Base-by-base conservation (phyloP, 2,329 filamentous ascomycete species). In the Septoria linicola region DNA sequence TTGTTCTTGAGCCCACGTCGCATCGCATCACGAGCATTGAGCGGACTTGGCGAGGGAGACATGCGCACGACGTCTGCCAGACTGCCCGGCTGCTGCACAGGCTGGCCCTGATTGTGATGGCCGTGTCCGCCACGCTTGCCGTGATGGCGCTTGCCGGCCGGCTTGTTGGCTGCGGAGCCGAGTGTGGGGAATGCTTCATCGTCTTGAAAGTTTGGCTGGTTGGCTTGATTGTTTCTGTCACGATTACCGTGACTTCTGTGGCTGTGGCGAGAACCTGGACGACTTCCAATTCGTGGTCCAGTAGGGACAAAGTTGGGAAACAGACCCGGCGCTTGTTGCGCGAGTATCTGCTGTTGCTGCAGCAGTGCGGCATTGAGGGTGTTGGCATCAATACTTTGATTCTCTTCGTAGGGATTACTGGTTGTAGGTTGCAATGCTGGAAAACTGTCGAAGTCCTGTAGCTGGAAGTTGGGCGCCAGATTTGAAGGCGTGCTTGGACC, bases 31-130 rank as follows among this genome's bases (percentile, higher is more conserved):
- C 87, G 83, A 20, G 58, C 59, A 37, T 60, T 63, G 2, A 49
- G 36, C 0, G 64, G 55, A 1, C 77, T 79, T n/a, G 90, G 89
- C 6, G 89, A 90, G 0, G 92, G 90, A 4, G 89, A 88, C 88
- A 96, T 95, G 68, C 92, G 93, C 51, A 97, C 90, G 51, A 97
- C 87, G 70, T 97, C 93, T 30, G 92, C 92, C 44, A 99, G 76
- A 16, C 89, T 95, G 63, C 83, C 89, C 1, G 89, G 84, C 65
- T 83, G 90, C 30, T 74, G 77, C 54, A 81, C 84, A 54, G 89
- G 85, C 64, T 87, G 89, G 62, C 81, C 80, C 6, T 74, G 73
- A 63, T 85, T 85, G 8, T 69, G 66, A 54, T 76, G 72, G 14
- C 85, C 85, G 66, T 95, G 89, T 0, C 88, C 87, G 40, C 89